Base-by-base conservation (phyloP, 495 filamentous ascomycete genomes). In the Tuber indicum region DNA sequence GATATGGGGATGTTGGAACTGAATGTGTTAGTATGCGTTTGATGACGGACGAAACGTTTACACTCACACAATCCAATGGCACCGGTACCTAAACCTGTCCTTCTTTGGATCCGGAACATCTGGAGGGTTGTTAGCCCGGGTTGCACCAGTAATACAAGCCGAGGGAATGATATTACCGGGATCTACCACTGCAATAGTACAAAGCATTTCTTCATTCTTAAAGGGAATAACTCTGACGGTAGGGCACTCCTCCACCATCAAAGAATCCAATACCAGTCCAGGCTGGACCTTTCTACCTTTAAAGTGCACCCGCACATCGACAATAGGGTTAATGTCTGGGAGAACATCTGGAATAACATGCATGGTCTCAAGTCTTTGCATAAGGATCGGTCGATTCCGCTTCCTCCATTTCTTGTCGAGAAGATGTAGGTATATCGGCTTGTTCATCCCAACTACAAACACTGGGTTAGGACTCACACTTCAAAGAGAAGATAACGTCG, bases 401-500 rank as follows among this genome's bases (percentile, higher is more conserved):
- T 90, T 87, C 76, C 91, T 89, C 96, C 96, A 99, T 87, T 95
- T 92, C 74, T 87, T 86, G 83, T 98, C 89, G 74, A 94, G 92
- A 71, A 98, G 90, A 84, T 91, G 91, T 58, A 95, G 93, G 87
- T 99, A 99, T 84, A 99, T 92, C 52, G 96, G 96, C 85, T 97
- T 96, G 85, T 89, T 91, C 94, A 98, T 95, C 83, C 75, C 74
- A 39, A 83, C 82, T 83, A 49, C 21, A 32, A 7, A 46, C n/a
- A 42, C 21, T 62, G 5, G 0, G 43, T 74, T 70, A 74, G 71
- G 42, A 36, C 62, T 10, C 23, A 75, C 45, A 4, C 36, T 23
- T 36, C n/a, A 75, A 19, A 6, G 21, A 70, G 42, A 39, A 62
- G 71, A 74, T 41, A 44, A n/a, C 74, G 70, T 49, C 58, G 16